Base-by-base conservation (phyloP, 305 asterid genomes). In the Fraxinus albicans region DNA sequence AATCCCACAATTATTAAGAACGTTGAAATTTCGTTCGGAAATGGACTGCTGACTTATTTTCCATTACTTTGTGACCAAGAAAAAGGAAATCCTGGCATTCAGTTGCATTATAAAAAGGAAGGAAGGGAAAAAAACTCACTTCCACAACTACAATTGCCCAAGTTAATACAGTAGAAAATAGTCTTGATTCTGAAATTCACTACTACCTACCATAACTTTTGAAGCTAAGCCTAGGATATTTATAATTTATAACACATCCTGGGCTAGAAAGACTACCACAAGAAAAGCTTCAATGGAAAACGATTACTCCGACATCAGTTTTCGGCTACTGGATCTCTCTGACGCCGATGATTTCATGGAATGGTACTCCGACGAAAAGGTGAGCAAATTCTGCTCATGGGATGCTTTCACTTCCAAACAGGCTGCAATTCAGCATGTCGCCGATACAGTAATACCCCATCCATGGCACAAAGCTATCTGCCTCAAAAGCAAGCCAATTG, bases 391-490 rank as follows among this genome's bases (percentile, higher is more conserved):
- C 88, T 91, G 93, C 86, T 83, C 91, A 69, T 88, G 91, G 90
- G 86, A 85, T 29, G 36, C 83, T 12, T 87, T 83, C 84, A 31
- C 86, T n/a, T 84, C 94, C 78, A 92, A 80, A 67, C 92, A 91
- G 67, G 82, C 87, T 2, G 95, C 90, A n/a, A 25, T 85, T 2
- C 79, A 83, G 0, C 75, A 87, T 89, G 81, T 95, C 34, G 53
- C 42, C 17, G 36, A 27, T 21, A 23, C 3, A 36, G 84, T 79
- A 1, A 33, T 89, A 42, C 42, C 74, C 31, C 94, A 87, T 27
- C 95, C 94, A 7, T 94, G 92, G 94, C 76, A 50, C 81, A 81
- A 82, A 34, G 93, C 92, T 67, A 95, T 92, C 27, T 94, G 97
- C 88, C 63, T 91, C 5, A 77, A 84, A 47, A 89, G 90, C n/a